These are phyloP conservation scores for Huntiella abstrusa DNA, from an alignment of 2,329 filamentous ascomycete genomes.

Conservation along the genomic window DNA sequence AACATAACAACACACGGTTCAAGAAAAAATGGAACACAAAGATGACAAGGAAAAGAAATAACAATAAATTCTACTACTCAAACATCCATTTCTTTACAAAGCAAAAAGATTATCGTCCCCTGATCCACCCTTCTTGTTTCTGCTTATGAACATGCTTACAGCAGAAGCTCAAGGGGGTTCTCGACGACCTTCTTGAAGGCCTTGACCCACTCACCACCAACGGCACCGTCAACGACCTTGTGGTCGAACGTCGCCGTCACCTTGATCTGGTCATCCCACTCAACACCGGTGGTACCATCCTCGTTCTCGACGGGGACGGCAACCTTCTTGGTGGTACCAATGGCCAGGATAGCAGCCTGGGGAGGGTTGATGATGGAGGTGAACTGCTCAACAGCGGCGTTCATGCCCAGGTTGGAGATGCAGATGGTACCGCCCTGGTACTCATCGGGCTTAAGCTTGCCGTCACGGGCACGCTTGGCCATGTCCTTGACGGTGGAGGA, in stretches of 20 bases:
- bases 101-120: too few species aligned
- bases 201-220: conserved; percentile 89
- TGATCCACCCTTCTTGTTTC: not conserved
- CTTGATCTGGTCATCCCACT: conserved; percentile 94
- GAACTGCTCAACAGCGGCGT: conserved; percentile 86
- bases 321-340: conserved; percentile 91
- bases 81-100: not conserved
- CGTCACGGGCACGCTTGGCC: conserved; percentile 84
- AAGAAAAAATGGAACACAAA: not conserved
- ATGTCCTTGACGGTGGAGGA: conserved; percentile 86
- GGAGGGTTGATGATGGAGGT: conserved; percentile 98
- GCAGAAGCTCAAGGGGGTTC: conserved; percentile 86
- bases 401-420: conserved; percentile 99
- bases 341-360: conserved; percentile 84
- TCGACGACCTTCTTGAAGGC: conserved; percentile 96
- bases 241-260: conserved; percentile 96
- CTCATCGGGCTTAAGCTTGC: conserved; percentile 98
- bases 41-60: not conserved
- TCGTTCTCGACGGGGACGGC: conserved; percentile 71
- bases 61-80: not conserved
- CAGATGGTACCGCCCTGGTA: conserved; percentile 98
- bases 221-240: conserved; percentile 92
- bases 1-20: too few species aligned
- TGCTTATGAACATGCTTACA: conserved; percentile 35
- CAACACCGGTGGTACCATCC: conserved; percentile 54